A percentile compares a stretch with the other conserved stretches of the same genome.
Conservation (phyloP, 2,329 filamentous ascomycete species). For the Aspergillus spinulosporus region DNA sequence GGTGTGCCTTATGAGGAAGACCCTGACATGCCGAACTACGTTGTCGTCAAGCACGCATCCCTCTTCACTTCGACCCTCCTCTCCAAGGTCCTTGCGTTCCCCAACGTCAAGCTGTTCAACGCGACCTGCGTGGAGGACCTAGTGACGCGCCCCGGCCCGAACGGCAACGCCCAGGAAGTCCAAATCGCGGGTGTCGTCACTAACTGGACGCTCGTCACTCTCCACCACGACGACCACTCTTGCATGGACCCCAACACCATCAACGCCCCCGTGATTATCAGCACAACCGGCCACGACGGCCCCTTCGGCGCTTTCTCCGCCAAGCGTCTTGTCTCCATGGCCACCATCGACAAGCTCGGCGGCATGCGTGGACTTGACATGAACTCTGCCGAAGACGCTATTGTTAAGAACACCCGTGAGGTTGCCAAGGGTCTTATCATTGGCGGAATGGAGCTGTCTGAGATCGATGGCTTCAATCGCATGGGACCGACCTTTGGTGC, state of each 20-base stretch:
- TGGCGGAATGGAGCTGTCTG: constrained; percentile 91
- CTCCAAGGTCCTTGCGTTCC: constrained; percentile 77
- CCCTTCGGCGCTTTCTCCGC: constrained; percentile 89
- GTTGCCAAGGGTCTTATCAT: constrained; percentile 84
- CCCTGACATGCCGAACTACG: constrained; percentile 79
- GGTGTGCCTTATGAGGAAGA: constrained; percentile 87
- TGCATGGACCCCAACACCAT: constrained; percentile 99
- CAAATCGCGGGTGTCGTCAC: constrained; percentile 87
- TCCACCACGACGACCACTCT: constrained; percentile 84
- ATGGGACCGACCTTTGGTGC: constrained; percentile 90
- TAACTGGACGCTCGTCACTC: constrained; percentile 90
- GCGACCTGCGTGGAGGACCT: constrained; percentile 89
- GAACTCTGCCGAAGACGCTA: constrained; percentile 87
- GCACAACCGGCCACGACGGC: constrained; percentile 86
- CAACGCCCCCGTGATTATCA: constrained; percentile 85
- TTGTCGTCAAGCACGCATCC: constrained; percentile 91
- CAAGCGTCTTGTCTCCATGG: constrained; percentile 89
- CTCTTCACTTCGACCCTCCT: constrained; percentile 88
- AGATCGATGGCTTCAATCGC: constrained; percentile 86
- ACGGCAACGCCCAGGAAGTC: constrained; percentile 53
- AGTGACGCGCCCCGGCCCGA: constrained; percentile 69
- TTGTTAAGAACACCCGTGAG: constrained; percentile 88
- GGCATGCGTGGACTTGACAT: constrained; percentile 94
- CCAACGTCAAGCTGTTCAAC: constrained; percentile 96
- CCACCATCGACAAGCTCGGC: constrained; percentile 75